Evolutionary conservation across 2,329 filamentous ascomycete species (phyloP), one percentile per base, ranked within the genome.

Genomic region (Cytospora chrysosperma): DNA sequence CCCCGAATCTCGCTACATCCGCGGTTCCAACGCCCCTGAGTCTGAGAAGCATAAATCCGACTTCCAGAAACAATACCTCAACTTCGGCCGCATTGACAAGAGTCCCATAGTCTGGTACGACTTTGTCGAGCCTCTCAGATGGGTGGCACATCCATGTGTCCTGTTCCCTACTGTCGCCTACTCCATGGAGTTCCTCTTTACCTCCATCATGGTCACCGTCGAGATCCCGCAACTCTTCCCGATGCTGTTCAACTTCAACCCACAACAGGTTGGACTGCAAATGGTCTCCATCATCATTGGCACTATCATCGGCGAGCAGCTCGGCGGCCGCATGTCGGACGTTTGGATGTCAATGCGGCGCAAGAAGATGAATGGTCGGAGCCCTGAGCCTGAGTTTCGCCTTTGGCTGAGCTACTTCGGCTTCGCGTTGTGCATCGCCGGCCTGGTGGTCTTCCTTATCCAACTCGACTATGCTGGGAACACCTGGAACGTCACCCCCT

Each of bases 151-250:
- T 58, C 74, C 79, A 0, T 80, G 77, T 50, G 78, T 86, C 27
- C 67, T 82, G 49, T 75, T 87, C 9, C 82, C 84, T 0, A 75
- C 84, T 0, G 70, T 76, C 17, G 78, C 81, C 3, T 86, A 88
- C 69, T 72, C 82, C 3, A 84, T 88, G 77, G 74, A 85, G 12
- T 88, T 88, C 71, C 74, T 82, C 4, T 87, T 83, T 69, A 77
- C 73, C 37, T 80, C 76, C 47, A 80, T 86, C 12, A 74, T 86
- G 66, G 73, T 81, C 60, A 83, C 83, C 0, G 80, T 88, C 28
- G 85, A 87, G 68, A 82, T 88, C 4, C 85, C 85, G 0, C 83
- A 86, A 63, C 76, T 88, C 1, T 84, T 86, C 66, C 76, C 79
- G 7, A 72, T 77, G 37, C 82, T 82, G 64, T 88, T 85, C 62